Evolutionary conservation across 768 basidiomycete species (phyloP), one percentile per base, ranked within the genome.

Genomic region (Kondoa subrosea): DNA sequence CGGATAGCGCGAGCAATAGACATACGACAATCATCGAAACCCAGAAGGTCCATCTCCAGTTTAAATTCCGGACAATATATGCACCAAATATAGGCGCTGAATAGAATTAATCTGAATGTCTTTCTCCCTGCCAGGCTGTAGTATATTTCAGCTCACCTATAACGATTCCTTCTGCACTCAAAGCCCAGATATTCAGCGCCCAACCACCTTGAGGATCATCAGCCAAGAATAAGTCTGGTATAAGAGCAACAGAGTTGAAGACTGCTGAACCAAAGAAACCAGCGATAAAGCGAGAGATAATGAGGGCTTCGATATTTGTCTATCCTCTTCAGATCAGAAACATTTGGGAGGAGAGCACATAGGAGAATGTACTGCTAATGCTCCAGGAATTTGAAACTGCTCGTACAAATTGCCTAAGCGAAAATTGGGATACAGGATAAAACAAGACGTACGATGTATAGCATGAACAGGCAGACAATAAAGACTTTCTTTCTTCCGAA

Each of bases 131-230:
- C 56, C 8, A 50, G 40, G 40, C 40, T 8, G 40, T 50, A 8
- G 40, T 8, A 50, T 8, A 21, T n/a, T n/a, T 8, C 8, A 21
- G 21, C 40, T 8, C 30, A 29, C 33, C 32, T 16, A 65, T 34
- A 32, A 69, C 64, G 32, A 70, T 67, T 56, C 34, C 57, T 29
- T 70, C 69, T 8, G 66, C 69, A 50, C 34, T 31, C n/a, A 70
- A 58, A 3, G 66, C 66, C 69, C 69, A 70, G 33, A 64, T 62
- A 34, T 70, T 70, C 66, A 70, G 59, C 1, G 69, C 69, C 26
- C 68, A 70, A 32, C 29, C 26, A 4, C 67, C 66, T 17, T 64
- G 50, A 17, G 33, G 33, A 56, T 34, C 56, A 33, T n/a, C 34
- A 15, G 40, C 30, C 31, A 8, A 12, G 64, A 15, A 65, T 8